Base-by-base conservation (phyloP, 345 rosid species). In the Crucihimalaya himalaica region DNA sequence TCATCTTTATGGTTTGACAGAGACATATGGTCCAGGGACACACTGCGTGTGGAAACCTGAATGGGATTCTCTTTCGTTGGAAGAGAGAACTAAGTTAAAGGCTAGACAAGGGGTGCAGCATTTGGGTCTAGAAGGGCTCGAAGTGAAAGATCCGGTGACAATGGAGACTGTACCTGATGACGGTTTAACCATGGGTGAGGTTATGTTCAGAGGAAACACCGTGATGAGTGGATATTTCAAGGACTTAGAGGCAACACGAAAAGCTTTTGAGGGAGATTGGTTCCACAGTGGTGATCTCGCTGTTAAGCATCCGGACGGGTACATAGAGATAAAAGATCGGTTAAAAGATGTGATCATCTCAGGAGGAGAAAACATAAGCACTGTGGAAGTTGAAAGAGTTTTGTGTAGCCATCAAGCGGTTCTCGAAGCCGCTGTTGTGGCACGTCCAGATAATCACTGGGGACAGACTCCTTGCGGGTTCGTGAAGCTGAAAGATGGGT, bases 401-500 rank as follows among this genome's bases (percentile, higher is more conserved):
- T 60, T 93, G 66, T 82, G 72, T 47, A 37, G 80, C 18, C 98
- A 93, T 39, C 86, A 92, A 0, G 88, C 85, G 15, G 81, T 93
- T 78, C 78, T 83, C 8, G 98, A 93, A 74, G 97, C 79, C 0
- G 91, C 97, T 5, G 96, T 93, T 32, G 96, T 91, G 1, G 91
- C 85, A 0, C 75, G 91, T 57, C 96, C 89, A 0, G 97, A 93
- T 68, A 69, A 83, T 74, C 84, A 85, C 1, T 91, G 96, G 94
- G 97, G 98, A 53, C 86, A 93, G 45, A 87, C 96, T 1, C 96
- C 97, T 47, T 91, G 97, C 58, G 96, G 92, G 19, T 91, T 93
- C 20, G 88, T 93, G 57, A 91, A 81, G 72, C 51, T 91, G 37
- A 93, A 85, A 81, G 87, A 85, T 3, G 92, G 83, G 14, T 80